Conservation (phyloP, 2,329 filamentous ascomycete genomes). For the Plenodomus lindquistii region DNA sequence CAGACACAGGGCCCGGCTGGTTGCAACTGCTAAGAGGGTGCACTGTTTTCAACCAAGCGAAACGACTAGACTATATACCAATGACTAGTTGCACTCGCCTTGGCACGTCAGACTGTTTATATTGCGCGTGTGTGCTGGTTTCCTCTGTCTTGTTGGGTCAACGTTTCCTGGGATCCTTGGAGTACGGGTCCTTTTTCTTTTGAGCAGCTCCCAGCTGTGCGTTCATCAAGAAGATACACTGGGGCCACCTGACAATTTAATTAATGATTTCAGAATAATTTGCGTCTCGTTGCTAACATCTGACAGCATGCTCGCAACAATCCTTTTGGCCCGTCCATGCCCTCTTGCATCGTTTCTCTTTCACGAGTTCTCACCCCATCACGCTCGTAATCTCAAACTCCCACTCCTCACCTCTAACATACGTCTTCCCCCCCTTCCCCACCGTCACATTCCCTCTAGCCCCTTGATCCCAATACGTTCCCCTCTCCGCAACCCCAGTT, state of each 20-base stretch:
- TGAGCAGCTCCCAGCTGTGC: constrained; percentile 13
- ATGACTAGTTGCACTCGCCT: not conserved
- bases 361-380: constrained; percentile 1
- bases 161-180: constrained; percentile 26
- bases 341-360: not conserved
- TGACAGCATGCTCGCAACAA: not conserved
- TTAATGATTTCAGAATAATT: constrained; percentile 24
- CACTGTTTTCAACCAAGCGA: not conserved
- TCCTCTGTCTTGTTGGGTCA: constrained; percentile 18
- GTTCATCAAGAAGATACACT: constrained; percentile 28
- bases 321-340: not conserved
- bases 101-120: constrained; percentile 12
- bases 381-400: constrained; percentile 5
- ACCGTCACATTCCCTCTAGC: constrained; percentile 14
- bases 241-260: constrained; percentile 39
- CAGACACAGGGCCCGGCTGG: constrained; percentile 60
- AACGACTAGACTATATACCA: constrained; percentile 6
- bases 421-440: constrained; percentile 6
- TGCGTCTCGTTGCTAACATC: not conserved
- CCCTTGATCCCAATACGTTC: constrained; percentile 14
- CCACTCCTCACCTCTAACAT: constrained; percentile 6
- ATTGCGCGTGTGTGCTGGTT: constrained; percentile 12
- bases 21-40: constrained; percentile 63
- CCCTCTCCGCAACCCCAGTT: constrained; percentile 1
- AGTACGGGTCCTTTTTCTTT: constrained; percentile 25